A percentile compares a stretch with the other conserved stretches of the same genome.
Evolutionary conservation across 2,329 filamentous ascomycete genomes (phyloP).

Genomic region (Graphium sp.): DNA sequence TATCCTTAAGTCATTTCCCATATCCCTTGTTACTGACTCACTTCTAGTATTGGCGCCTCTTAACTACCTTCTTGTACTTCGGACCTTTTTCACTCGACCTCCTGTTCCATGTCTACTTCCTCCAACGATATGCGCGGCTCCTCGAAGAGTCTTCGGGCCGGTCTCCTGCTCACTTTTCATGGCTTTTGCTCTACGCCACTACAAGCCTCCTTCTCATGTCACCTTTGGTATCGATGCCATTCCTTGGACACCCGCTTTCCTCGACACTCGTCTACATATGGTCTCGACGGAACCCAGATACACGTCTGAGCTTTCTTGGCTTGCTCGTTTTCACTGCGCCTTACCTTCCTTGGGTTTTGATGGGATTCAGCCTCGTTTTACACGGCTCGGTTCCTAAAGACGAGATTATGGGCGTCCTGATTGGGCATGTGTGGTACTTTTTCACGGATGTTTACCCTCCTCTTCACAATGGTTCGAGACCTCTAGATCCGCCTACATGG

Average conservation of each 20-base stretch:
- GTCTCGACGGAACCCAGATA: conserved; percentile 88
- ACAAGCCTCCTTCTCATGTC: conserved; percentile 65
- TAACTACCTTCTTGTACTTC: conserved; percentile 95
- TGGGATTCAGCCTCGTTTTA: conserved; percentile 81
- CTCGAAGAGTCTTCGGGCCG: conserved; percentile 89
- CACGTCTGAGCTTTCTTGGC: conserved; percentile 74
- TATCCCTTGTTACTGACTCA: background rate
- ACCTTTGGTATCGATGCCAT: conserved; percentile 78
- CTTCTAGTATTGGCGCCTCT: conserved; percentile 78
- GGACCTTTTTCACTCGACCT: conserved; percentile 87
- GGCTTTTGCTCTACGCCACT: conserved; percentile 78
- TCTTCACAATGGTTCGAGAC: conserved; percentile 67
- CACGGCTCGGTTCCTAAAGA: conserved; percentile 85
- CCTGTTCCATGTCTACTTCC: conserved; percentile 95
- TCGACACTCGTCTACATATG: conserved; percentile 96
- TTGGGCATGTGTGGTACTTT: conserved; percentile 96
- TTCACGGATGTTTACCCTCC: conserved; percentile 94
- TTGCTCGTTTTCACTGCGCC: conserved; percentile 84
- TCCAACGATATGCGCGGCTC: conserved; percentile 87
- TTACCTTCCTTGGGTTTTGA: conserved; percentile 89
- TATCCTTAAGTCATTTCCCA: background rate
- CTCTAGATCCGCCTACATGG: conserved; percentile 77
- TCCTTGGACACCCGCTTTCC: conserved; percentile 83
- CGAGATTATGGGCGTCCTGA: conserved; percentile 86
- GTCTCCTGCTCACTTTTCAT: conserved; percentile 85